Conservation (phyloP, 148 eudicot species). For the Amaranthus cruentus region DNA sequence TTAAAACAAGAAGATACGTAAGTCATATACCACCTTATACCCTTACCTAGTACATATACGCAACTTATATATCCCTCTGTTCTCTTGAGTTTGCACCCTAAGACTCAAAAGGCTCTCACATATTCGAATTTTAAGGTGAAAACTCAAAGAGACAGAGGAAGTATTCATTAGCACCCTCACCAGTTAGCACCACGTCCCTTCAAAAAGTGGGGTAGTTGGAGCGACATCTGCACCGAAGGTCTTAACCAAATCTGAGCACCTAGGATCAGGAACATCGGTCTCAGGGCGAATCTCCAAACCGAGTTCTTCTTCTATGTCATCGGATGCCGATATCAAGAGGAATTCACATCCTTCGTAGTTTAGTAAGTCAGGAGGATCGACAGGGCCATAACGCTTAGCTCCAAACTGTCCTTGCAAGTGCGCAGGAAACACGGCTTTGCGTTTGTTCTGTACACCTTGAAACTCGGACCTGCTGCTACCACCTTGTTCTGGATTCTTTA, state of each 20-base stretch:
- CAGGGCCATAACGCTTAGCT: constrained; percentile 31
- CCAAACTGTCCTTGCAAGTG: constrained; percentile 58
- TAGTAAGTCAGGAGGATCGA: constrained; percentile 70
- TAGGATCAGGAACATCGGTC: constrained; percentile 19
- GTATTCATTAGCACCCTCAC: no score
- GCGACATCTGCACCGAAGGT: constrained; percentile 50
- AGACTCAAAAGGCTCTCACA: no score
- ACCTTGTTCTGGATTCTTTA: constrained; percentile 54
- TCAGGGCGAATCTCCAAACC: constrained; percentile 53
- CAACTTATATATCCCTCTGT: no score
- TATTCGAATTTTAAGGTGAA: no score
- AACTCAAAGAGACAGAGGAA: no score
- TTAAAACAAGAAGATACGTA: no score
- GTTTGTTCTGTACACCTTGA: constrained; percentile 49
- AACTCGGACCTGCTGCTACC: constrained; percentile 27
- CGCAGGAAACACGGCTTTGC: constrained; percentile 65
- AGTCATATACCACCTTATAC: no score
- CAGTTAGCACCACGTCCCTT: constrained; percentile 50
- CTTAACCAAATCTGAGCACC: constrained; percentile 61
- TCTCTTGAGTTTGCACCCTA: no score
- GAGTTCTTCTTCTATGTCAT: constrained; percentile 15
- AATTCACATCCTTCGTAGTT: constrained; percentile 89
- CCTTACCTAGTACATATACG: no score
- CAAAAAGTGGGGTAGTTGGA: constrained; percentile 45
- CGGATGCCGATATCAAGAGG: constrained; percentile 59